Evolutionary conservation across 805 yeast genomes (phyloP).

Genomic region (Candida cerambycidarum): DNA sequence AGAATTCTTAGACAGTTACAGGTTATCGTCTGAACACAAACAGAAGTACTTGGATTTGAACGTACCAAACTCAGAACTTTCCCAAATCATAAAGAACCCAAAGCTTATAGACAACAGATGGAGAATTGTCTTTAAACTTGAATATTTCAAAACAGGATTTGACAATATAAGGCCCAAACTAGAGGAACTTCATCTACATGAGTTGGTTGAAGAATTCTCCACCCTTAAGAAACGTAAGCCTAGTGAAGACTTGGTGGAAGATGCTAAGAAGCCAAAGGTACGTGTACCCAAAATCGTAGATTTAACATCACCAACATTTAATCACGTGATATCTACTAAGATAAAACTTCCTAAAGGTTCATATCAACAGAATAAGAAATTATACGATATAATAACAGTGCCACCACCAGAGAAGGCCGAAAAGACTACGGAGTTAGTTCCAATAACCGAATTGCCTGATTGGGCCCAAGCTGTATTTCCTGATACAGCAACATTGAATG

Average conservation of each 20-base stretch:
- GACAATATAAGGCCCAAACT: slow-evolving; percentile 42
- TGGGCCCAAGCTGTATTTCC: slow-evolving; percentile 86
- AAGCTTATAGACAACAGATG: slow-evolving; percentile 13
- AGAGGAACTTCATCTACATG: slow-evolving; percentile 38
- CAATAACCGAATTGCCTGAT: slow-evolving; percentile 64
- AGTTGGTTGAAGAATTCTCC: slow-evolving; percentile 28
- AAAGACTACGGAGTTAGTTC: slow-evolving; percentile 46
- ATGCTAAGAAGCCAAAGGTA: slow-evolving; percentile 11
- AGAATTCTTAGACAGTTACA: neutral
- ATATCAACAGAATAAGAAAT: slow-evolving; percentile 65
- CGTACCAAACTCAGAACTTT: slow-evolving; percentile 1
- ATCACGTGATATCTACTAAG: slow-evolving; percentile 65
- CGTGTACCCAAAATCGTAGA: slow-evolving; percentile 59
- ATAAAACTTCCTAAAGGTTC: slow-evolving; percentile 83
- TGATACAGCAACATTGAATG: slow-evolving; percentile 68
- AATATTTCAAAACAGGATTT: slow-evolving; percentile 14
- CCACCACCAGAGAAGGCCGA: slow-evolving; percentile 67
- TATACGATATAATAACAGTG: slow-evolving; percentile 87
- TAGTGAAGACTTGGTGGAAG: slow-evolving; percentile 11
- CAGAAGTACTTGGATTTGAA: neutral
- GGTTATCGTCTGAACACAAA: neutral
- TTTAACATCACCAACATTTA: slow-evolving; percentile 61
- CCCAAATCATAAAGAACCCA: neutral
- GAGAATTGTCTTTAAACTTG: slow-evolving; percentile 54
- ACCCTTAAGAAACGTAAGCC: slow-evolving; percentile 36